Evolutionary conservation across 495 filamentous ascomycete species (phyloP), one percentile per base, ranked within the genome.

Genomic region (Hypoxylon lienhwacheense): DNA sequence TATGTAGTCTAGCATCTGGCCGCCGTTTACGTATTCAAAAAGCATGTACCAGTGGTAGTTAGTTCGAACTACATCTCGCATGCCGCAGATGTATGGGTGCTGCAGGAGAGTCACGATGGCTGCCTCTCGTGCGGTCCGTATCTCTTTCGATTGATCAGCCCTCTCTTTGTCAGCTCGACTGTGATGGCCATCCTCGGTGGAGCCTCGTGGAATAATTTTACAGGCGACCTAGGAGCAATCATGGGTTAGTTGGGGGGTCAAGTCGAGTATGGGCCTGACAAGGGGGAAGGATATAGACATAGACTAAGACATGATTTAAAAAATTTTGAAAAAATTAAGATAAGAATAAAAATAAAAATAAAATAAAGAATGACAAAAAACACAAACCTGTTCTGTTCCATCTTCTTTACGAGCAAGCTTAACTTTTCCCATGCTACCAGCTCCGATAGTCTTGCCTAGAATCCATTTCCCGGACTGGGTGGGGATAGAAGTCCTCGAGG

Each of bases 11-110:
- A 99, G 82, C 93, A 99, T 99, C 70, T 99, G 93, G 10, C 93
- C 95, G 39, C 93, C 93, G 67, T 99, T 97, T 71, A 99, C 95
- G 68, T 96, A 96, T 74, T 99, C 93, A 66, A 97, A 99, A 16
- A 99, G 83, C 93, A 99, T 99, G 70, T 99, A 99, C 93, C 93
- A 99, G 69, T 99, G 93, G 70, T 96, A 93, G 64, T 90, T 89
- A 12, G 93, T 97, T 16, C 91, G 87, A 43, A 97, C 84, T 10
- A 96, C 90, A 72, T 99, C 93, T 52, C 91, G 82, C 83, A 99
- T 91, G 5, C 86, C 92, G 69, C 93, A 99, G 51, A 98, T 95
- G 67, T 97, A 96, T 3, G 93, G 95, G 59, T 97, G 93, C 66
- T 91, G 86, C 33, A 96, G 81, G 16, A 99, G 85, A 19, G 89